Conservation (phyloP, 345 rosid genomes). For the Iberis pinnata region DNA sequence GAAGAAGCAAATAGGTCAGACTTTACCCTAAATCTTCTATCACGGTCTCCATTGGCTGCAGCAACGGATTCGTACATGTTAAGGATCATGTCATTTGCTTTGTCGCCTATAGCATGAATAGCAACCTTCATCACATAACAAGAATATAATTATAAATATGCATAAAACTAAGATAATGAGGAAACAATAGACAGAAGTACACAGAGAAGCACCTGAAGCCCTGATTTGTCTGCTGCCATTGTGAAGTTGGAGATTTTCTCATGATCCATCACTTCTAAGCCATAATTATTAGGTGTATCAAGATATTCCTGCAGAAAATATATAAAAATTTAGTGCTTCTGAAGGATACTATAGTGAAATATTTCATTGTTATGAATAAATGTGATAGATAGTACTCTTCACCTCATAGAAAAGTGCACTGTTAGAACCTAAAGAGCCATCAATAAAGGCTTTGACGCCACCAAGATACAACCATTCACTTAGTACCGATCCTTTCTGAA, state of each 20-base stretch:
- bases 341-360: background rate
- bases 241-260: constrained; percentile 64
- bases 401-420: constrained; percentile 93
- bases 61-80: constrained; percentile 55
- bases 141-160: background rate
- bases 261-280: constrained; percentile 52
- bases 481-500: constrained; percentile 39
- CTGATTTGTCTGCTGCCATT: constrained; percentile 57
- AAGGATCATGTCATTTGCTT: constrained; percentile 68
- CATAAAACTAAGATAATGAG: background rate
- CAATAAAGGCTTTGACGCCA: constrained; percentile 89
- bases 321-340: background rate
- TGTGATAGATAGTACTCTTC: constrained; percentile 23
- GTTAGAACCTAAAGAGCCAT: constrained; percentile 83
- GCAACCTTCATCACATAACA: constrained; percentile 53
- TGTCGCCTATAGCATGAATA: constrained; percentile 92
- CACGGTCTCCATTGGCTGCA: constrained; percentile 58
- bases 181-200: constrained; percentile 3
- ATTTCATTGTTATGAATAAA: no score
- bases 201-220: constrained; percentile 60
- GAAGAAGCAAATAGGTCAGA: constrained; percentile 10
- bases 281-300: constrained; percentile 61
- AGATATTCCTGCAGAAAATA: constrained; percentile 50
- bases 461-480: constrained; percentile 78
- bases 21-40: constrained; percentile 78